A percentile compares a stretch with the other conserved stretches of the same genome.
Evolutionary conservation across 805 yeast species (phyloP).

Genomic region (Candida xiaguanensis): DNA sequence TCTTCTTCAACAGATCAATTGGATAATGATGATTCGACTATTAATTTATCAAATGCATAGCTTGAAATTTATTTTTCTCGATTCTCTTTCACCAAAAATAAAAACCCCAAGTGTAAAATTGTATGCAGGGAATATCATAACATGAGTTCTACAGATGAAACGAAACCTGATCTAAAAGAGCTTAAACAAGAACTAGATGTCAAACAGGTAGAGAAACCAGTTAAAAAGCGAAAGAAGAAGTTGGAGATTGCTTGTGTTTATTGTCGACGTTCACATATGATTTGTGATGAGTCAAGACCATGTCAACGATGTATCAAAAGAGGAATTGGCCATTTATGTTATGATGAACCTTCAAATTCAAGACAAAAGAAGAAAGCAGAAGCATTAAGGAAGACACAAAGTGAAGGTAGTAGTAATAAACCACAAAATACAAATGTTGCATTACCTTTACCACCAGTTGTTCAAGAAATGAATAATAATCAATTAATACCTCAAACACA

Average conservation of each 20-base stretch:
- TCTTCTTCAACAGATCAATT: conserved; percentile 3
- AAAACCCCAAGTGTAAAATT: conserved; percentile 1
- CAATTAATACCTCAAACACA: background rate
- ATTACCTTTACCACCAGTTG: conserved; percentile 6
- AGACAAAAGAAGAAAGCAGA: conserved; percentile 39
- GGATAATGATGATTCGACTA: conserved; percentile 3
- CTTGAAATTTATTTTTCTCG: too few relatives aligned
- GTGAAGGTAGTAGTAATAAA: conserved; percentile 7
- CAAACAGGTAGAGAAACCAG: conserved; percentile 2
- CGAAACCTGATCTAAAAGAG: background rate
- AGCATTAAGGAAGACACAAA: conserved; percentile 15
- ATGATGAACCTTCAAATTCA: conserved; percentile 57
- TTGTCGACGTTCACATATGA: conserved; percentile 91
- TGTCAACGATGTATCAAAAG: conserved; percentile 83
- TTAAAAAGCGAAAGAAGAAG: conserved; percentile 42
- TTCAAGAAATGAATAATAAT: background rate
- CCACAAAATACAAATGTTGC: background rate
- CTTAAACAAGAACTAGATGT: background rate
- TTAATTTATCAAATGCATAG: conserved; percentile 1
- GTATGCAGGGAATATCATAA: background rate
- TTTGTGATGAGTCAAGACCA: conserved; percentile 76
- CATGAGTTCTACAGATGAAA: conserved; percentile 3
- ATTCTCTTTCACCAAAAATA: background rate
- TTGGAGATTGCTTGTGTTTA: conserved; percentile 77
- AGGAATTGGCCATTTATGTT: conserved; percentile 84